Percentiles rank a stretch among this genome's conserved stretches.
Evolutionary conservation across 2,329 filamentous ascomycete genomes (phyloP).

Genomic region (Tolypocladium guangdongense): DNA sequence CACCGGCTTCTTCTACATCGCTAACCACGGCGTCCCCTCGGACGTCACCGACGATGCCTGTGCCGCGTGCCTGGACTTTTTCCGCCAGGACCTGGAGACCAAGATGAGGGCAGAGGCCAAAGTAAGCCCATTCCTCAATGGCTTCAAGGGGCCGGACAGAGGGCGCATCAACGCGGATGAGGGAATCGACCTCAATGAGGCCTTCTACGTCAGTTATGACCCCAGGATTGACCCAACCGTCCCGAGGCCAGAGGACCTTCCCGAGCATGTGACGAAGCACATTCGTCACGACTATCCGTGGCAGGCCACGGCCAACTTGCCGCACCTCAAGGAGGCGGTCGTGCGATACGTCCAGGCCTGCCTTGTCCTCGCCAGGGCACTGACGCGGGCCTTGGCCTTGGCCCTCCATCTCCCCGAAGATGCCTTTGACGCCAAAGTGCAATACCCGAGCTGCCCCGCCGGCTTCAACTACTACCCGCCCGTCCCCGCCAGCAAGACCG

Average conservation of each 20-base stretch:
- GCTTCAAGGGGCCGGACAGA: conserved; percentile 30
- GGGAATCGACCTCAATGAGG: conserved; percentile 39
- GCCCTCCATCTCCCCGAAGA: conserved; percentile 40
- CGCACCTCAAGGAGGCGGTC: conserved; percentile 34
- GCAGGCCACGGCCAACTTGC: conserved; percentile 35
- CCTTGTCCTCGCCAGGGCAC: conserved; percentile 36
- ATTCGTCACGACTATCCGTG: conserved; percentile 34
- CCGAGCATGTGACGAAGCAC: conserved; percentile 27
- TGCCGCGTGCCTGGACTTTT: conserved; percentile 30
- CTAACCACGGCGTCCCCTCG: conserved; percentile 34
- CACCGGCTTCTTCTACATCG: conserved; percentile 45
- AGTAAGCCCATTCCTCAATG: conserved; percentile 33
- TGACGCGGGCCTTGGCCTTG: conserved; percentile 43
- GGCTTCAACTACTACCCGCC: conserved; percentile 30
- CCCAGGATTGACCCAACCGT: conserved; percentile 38
- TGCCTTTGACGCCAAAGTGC: conserved; percentile 43
- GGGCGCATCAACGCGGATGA: conserved; percentile 39
- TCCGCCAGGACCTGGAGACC: conserved; percentile 30
- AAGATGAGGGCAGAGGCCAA: conserved; percentile 28
- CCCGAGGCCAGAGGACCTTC: conserved; percentile 27
- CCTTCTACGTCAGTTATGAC: conserved; percentile 40
- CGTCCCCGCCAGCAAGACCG: conserved; percentile 1
- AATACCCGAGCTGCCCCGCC: conserved; percentile 34
- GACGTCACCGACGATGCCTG: conserved; percentile 18
- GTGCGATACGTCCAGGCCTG: conserved; percentile 36